Percentiles rank a stretch among this genome's conserved stretches.
Conservation (phyloP, 2,329 filamentous ascomycete genomes). For the Cytospora chrysosperma region DNA sequence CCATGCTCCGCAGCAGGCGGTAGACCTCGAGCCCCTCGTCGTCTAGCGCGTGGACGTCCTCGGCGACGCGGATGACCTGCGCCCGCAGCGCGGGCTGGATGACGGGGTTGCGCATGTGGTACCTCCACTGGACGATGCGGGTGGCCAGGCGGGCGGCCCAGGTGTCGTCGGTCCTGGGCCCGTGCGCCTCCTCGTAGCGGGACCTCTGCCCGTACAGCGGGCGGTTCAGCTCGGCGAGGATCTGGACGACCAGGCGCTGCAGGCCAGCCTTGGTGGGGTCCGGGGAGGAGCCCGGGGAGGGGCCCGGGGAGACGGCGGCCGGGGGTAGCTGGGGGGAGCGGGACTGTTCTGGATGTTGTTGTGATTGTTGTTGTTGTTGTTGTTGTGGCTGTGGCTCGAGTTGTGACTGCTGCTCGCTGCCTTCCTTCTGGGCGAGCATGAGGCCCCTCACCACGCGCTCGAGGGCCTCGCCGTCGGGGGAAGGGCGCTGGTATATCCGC, state of each 20-base stretch:
- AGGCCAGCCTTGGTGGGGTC: conserved; percentile 6
- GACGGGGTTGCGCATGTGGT: conserved; percentile 13
- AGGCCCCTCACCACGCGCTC: conserved; percentile 22
- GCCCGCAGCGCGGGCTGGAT: conserved; percentile 10
- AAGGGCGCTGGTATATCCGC: conserved; percentile 12
- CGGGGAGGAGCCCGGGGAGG: background rate
- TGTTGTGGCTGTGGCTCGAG: no score
- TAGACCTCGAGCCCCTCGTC: conserved; percentile 24
- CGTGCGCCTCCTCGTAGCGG: conserved; percentile 20
- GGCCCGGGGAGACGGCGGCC: conserved; percentile 1
- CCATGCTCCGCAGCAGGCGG: conserved; percentile 16
- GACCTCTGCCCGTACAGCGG: conserved; percentile 7
- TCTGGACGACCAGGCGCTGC: conserved; percentile 15
- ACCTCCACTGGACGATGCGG: conserved; percentile 23
- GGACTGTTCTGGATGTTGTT: background rate
- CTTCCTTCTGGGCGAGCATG: conserved; percentile 18
- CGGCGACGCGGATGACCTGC: conserved; percentile 15
- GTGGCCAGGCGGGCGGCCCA: conserved; percentile 23
- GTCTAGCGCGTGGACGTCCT: conserved; percentile 20
- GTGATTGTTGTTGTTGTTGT: no score
- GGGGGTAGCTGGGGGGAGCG: background rate
- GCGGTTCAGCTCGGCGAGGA: conserved; percentile 18
- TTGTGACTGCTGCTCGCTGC: background rate
- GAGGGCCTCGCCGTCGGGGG: conserved; percentile 22
- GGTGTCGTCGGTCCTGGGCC: conserved; percentile 18